Evolutionary conservation across 169 alveolate genomes (phyloP), one percentile per base, ranked within the genome.

Genomic region (Ichthyophthirius multifiliis): DNA sequence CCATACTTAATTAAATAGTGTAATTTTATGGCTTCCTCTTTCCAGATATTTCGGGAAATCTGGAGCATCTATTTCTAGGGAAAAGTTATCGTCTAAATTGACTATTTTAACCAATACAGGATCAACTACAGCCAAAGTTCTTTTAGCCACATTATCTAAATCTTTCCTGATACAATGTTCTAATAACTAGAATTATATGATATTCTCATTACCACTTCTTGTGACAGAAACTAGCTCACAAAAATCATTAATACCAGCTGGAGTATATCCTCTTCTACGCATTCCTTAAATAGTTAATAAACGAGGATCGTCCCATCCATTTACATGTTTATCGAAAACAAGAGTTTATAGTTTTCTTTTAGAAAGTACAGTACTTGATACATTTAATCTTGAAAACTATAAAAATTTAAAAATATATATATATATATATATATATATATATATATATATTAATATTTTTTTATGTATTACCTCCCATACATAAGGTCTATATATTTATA

Each of bases 271-370:
- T 82, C 99, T 95, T 65, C 99, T 93, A 63, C 99, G 93, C 80
- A 98, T 89, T 20, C 99, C 99, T n/a, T 99, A 92, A 13, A 99
- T 88, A 9, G 99, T 98, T 15, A 98, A 98, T 95, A 98, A 94
- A 73, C 99, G 92, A 15, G 99, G 99, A 85, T 98, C 99, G 76
- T 98, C 99, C 99, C 99, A 99, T 20, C 99, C 99, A 7, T 91
- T 88, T n/a, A 98, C 99, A 41, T 87, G 43, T 43, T 95, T 95
- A 30, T 92, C 97, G 43, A 94, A 93, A 4, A 99, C 99, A 47
- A 99, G 84, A 32, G 97, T 88, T 35, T 98, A 92, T 30, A 99
- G 92, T 88, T 97, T 97, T 93, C 99, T 92, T 88, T 99, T 99
- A 76, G 98, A 93, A 83, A 98, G 96, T 10, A 99, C 99, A 63